phyloP scores from a whole-genome alignment of 345 rosid genomes.

The Rhizophora apiculata region DNA sequence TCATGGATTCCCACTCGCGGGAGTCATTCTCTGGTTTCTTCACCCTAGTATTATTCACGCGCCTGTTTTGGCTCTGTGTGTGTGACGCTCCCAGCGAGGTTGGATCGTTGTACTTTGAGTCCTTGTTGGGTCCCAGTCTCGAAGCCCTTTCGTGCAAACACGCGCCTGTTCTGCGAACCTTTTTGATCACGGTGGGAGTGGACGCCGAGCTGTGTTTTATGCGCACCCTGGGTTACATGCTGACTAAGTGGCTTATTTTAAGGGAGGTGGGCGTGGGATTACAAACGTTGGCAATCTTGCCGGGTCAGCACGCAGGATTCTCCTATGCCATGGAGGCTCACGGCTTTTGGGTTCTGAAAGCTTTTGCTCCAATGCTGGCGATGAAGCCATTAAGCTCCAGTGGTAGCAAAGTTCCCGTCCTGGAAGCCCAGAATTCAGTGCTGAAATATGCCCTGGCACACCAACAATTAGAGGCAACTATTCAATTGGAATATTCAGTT shows the following conservation, averaged over 20 bases:
- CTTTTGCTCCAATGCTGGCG: slow-evolving; percentile 54
- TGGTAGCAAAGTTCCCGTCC: slow-evolving; percentile 32
- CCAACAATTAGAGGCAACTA: slow-evolving; percentile 68
- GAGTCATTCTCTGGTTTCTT: slow-evolving; percentile 77
- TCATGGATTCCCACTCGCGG: slow-evolving; percentile 73
- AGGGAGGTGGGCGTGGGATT: slow-evolving; percentile 64
- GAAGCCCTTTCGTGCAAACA: slow-evolving; percentile 40
- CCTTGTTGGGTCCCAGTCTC: slow-evolving; percentile 54
- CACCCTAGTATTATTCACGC: slow-evolving; percentile 54
- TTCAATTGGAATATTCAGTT: slow-evolving; percentile 71
- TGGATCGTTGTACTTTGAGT: slow-evolving; percentile 66
- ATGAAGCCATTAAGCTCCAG: slow-evolving; percentile 47
- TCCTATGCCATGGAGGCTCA: slow-evolving; percentile 72
- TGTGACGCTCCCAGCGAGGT: slow-evolving; percentile 63
- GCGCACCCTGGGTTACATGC: slow-evolving; percentile 69
- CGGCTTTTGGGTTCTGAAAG: slow-evolving; percentile 78
- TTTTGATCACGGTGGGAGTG: slow-evolving; percentile 56
- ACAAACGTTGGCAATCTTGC: slow-evolving; percentile 30
- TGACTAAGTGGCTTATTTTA: slow-evolving; percentile 74
- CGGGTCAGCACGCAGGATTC: slow-evolving; percentile 40
- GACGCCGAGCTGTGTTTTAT: slow-evolving; percentile 69
- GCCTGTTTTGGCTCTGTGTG: slow-evolving; percentile 72
- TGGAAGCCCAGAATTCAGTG: slow-evolving; percentile 59
- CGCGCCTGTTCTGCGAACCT: slow-evolving; percentile 56
- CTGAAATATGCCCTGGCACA: slow-evolving; percentile 73